These are phyloP conservation scores for Aspergillus sp. DNA, from an alignment of 2,329 filamentous ascomycete genomes.

Conservation along the genomic window DNA sequence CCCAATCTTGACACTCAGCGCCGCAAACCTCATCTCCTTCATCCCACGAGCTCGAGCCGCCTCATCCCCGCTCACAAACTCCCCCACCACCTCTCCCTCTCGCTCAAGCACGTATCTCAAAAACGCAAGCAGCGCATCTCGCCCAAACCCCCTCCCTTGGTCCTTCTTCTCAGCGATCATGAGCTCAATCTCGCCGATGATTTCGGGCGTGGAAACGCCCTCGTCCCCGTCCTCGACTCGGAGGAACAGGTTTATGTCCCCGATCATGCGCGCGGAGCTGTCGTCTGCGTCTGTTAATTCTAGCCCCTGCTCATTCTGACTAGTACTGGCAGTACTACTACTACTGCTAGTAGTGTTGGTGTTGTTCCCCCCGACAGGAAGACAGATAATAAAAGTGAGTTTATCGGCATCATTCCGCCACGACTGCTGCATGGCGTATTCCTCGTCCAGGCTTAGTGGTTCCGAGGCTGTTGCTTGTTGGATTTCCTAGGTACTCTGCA, in stretches of 20 bases:
- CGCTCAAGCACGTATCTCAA: constrained; percentile 65
- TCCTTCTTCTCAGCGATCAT: constrained; percentile 70
- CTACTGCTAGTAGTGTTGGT: not conserved
- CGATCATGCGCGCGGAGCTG: constrained; percentile 59
- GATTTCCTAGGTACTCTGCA: no score
- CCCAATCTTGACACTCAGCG: constrained; percentile 63
- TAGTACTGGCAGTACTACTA: no score
- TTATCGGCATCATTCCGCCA: constrained; percentile 85
- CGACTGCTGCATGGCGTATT: constrained; percentile 85
- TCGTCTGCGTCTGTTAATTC: constrained; percentile 50
- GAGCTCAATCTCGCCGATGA: constrained; percentile 75
- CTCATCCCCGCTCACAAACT: constrained; percentile 45
- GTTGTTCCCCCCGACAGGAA: constrained; percentile 33
- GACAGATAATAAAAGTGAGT: constrained; percentile 85
- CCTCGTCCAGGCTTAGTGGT: constrained; percentile 73
- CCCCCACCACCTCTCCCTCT: constrained; percentile 54
- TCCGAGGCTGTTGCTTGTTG: constrained; percentile 86
- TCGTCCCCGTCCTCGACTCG: constrained; percentile 57
- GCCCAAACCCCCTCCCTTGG: constrained; percentile 65
- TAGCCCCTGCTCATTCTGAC: not conserved
- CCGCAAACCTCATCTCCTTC: constrained; percentile 27
- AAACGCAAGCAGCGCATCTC: constrained; percentile 65
- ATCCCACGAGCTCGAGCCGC: not conserved
- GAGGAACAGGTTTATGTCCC: constrained; percentile 81
- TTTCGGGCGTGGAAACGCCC: constrained; percentile 28